Conservation (phyloP, 257 asterid species). For the Thymus mandschuricus region DNA sequence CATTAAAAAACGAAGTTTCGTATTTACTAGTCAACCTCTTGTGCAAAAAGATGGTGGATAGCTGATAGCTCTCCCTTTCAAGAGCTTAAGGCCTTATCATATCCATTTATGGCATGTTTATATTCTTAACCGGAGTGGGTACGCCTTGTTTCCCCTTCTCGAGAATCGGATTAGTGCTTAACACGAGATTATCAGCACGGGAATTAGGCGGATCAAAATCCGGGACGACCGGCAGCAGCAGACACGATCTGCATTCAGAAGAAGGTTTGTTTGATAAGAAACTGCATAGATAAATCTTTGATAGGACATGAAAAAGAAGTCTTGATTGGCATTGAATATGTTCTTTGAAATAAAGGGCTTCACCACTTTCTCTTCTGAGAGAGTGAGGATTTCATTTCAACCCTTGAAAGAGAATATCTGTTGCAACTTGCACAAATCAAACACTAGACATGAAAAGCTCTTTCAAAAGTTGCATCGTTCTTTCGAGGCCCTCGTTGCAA, state of each 20-base stretch:
- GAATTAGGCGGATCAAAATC: neutral
- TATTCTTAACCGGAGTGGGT: neutral
- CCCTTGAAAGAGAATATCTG: constrained; percentile 39
- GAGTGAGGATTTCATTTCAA: constrained; percentile 8
- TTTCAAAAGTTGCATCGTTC: neutral
- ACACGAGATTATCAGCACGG: too few relatives aligned
- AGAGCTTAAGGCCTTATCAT: neutral
- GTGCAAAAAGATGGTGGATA: neutral
- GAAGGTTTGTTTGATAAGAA: constrained; percentile 23
- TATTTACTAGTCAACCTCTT: too few relatives aligned
- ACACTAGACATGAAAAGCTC: neutral
- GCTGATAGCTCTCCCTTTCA: neutral
- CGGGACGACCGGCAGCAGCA: neutral
- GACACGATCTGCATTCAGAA: constrained; percentile 23
- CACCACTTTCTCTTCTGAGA: constrained; percentile 29
- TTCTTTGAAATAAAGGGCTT: constrained; percentile 40
- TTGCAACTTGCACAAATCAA: constrained; percentile 6
- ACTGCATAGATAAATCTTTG: constrained; percentile 5
- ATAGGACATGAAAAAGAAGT: constrained; percentile 22
- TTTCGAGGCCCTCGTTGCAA: neutral
- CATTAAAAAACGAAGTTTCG: neutral
- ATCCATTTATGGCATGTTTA: neutral
- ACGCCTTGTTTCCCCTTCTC: neutral
- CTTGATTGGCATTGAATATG: constrained; percentile 40
- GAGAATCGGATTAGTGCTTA: too few relatives aligned